Base-by-base conservation (phyloP, 1,284 basidiomycete genomes). In the Fomitopsis schrenkii region DNA sequence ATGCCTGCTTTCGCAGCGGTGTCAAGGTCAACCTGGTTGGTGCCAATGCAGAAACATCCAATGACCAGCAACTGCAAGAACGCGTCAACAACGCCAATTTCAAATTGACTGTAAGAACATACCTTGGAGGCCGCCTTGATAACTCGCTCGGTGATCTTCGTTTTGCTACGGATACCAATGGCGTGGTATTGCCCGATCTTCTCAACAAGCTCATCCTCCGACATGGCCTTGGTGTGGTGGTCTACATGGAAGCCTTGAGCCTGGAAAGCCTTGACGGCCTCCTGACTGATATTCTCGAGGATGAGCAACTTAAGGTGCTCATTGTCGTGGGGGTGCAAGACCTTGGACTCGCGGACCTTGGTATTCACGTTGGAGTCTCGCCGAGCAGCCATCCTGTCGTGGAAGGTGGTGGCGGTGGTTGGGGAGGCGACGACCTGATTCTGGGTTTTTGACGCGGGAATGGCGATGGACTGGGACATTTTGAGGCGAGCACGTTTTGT, bases 31-130 rank as follows among this genome's bases (percentile, higher is more conserved):
- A 99, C 97, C 77, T 99, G 97, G 79, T 99, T 99, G 64, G 95
- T 97, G 62, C 97, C 97, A 70, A 99, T 99, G 79, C 97, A 99
- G 87, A 99, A 99, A 78, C 97, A 99, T 45, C 97, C 97, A 65
- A 99, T 95, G 70, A 91, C 94, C 15, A 99, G 84, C 46, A 99
- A 90, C 94, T 98, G 70, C 4, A 58, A 46, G 10, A 55, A 12
- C 36, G 14, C 44, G 22, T 19, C 17, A 35, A 9, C 14, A 9
- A 22, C 12, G 12, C 9, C 3, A 35, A 19, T 12, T 4, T 10
- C 8, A 7, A 22, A 7, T 1, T 1, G 3, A 9, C 9, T 2
- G 38, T 12, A 15, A 19, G 10, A n/a, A 54, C 52, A 38, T 70
- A 88, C 93, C 81, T 93, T 93, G 55, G 86, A 78, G 28, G 93